Base-by-base conservation (phyloP, 148 eudicot species). In the Pharnaceum exiguum region DNA sequence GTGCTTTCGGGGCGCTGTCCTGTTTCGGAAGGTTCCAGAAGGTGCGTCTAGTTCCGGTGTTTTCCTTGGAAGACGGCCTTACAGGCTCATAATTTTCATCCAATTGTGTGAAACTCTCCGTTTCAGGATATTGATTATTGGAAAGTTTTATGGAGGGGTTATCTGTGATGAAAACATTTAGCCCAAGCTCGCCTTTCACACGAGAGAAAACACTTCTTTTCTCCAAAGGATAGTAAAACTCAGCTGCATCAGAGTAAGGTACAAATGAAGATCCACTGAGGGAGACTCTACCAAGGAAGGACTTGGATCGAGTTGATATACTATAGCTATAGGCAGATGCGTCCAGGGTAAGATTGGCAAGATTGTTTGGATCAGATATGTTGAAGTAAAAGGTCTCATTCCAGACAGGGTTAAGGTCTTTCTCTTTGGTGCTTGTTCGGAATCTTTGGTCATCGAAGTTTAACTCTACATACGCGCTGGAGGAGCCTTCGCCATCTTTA, bases 301-400 rank as follows among this genome's bases (percentile, higher is more conserved):
- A 31, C 60, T 77, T 84, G 28, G 85, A 78, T 2, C 53, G 54
- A 19, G 26, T 50, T 2, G 46, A 67, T 42, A 55, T 66, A 30
- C 43, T 48, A 42, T 69, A 61, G 75, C 68, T 82, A 78, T 68
- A 87, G 27, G 87, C 85, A 19, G 23, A 45, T 10, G 95, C 93
- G n/a, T 90, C 82, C 1, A 90, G 83, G 12, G 76, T 66, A 12
- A 71, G 85, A 40, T 77, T 65, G 5, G 81, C 33, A 13, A 90
- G 76, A 59, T 71, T 63, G 61, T 64, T 46, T 18, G 88, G 91
- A 51, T 87, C 71, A 18, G 93, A 66, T 19, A 90, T 72, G 60
- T 78, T 82, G 79, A 90, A 87, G 40, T 77, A 87, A 57, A 87
- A 90, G 0, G 83, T 69, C 64, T 90, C 97, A 16, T 90, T 84